Conservation (phyloP, 768 basidiomycete genomes). For the Hysterangium stoloniferum region DNA sequence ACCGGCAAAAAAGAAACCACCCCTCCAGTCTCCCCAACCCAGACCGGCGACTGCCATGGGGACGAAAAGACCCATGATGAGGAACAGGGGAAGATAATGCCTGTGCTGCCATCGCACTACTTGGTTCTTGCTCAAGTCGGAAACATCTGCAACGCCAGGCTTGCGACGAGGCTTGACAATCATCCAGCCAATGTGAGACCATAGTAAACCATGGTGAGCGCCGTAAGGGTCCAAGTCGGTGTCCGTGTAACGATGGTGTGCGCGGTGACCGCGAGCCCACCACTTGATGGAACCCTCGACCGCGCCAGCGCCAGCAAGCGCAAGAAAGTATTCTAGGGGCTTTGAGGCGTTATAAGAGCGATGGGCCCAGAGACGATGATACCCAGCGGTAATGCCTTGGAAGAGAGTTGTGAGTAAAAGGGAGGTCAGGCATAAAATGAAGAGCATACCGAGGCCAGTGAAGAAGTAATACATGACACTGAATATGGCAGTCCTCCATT, state of each 20-base stretch:
- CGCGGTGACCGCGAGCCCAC: constrained; percentile 98
- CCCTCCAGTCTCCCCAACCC: constrained; percentile 77
- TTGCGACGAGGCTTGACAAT: constrained; percentile 81
- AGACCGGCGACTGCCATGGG: constrained; percentile 75
- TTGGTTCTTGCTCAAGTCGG: constrained; percentile 72
- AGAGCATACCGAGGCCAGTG: constrained; percentile 68
- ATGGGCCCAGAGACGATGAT: constrained; percentile 97
- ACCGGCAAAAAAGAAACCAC: constrained; percentile 83
- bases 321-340: constrained; percentile 79
- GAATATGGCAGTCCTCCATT: constrained; percentile 70
- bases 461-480: constrained; percentile 62
- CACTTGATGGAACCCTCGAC: constrained; percentile 97
- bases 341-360: constrained; percentile 87
- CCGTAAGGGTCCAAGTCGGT: constrained; percentile 96
- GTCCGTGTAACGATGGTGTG: constrained; percentile 95
- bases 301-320: constrained; percentile 82
- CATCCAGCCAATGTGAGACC: constrained; percentile 92
- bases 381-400: constrained; percentile 76
- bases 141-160: constrained; percentile 86
- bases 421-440: constrained; percentile 22
- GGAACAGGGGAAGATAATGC: constrained; percentile 63
- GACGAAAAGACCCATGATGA: constrained; percentile 62
- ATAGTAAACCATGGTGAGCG: constrained; percentile 81
- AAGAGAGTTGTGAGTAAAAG: constrained; percentile 20
- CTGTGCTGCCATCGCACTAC: constrained; percentile 85